These are phyloP conservation scores for Cyamopsis tetragonoloba DNA, from an alignment of 306 rosid genomes.

Conservation along the genomic window DNA sequence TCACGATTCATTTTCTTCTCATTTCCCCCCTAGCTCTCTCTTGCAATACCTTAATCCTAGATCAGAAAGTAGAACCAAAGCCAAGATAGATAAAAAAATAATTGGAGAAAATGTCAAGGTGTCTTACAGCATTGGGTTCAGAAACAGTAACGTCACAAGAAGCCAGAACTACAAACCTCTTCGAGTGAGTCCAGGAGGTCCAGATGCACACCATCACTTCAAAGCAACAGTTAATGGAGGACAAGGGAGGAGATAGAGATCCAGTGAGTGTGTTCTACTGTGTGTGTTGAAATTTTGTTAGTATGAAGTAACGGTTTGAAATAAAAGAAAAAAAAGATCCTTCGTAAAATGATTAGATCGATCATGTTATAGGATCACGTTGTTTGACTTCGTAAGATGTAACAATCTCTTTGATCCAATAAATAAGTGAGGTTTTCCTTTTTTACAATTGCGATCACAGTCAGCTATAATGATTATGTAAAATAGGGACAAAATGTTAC, in stretches of 20 bases:
- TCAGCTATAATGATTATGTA: background rate
- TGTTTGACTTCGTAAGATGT: slow-evolving; percentile 5
- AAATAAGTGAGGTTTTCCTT: background rate
- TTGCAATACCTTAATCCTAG: slow-evolving; percentile 22
- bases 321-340: background rate
- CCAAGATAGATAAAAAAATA: background rate
- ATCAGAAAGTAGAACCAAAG: slow-evolving; percentile 10
- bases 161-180: slow-evolving; percentile 13
- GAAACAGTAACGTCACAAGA: slow-evolving; percentile 16
- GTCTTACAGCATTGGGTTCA: slow-evolving; percentile 24
- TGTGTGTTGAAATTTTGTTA: background rate
- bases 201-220: slow-evolving; percentile 45
- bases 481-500: background rate
- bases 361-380: background rate
- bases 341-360: background rate
- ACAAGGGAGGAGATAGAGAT: slow-evolving; percentile 17
- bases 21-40: background rate
- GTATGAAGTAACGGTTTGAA: background rate
- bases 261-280: no score
- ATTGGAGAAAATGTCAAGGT: background rate
- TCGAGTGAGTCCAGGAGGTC: slow-evolving; percentile 44
- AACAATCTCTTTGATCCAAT: slow-evolving; percentile 17
- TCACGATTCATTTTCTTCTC: slow-evolving; percentile 15
- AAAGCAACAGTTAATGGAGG: background rate
- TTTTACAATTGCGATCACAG: background rate